phyloP scores from a whole-genome alignment of 768 basidiomycete genomes.

The Lentinula aciculospora region DNA sequence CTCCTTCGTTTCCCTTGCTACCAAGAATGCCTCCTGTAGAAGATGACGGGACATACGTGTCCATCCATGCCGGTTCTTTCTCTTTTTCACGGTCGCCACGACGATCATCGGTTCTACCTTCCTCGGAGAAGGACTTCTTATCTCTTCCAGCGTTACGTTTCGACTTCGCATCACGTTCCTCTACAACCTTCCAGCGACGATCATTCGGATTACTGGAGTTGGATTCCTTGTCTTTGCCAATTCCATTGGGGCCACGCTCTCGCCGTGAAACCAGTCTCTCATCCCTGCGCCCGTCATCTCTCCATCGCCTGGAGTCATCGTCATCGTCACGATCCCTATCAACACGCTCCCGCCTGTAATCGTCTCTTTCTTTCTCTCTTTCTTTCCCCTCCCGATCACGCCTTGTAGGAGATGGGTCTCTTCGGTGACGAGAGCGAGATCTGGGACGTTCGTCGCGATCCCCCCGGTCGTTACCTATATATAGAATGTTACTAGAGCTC shows the following conservation, averaged over 20 bases:
- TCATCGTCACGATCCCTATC: constrained; percentile 29
- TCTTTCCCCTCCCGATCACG: constrained; percentile 36
- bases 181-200: constrained; percentile 54
- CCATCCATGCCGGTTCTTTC: constrained; percentile 93
- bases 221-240: constrained; percentile 34
- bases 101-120: constrained; percentile 38
- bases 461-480: constrained; percentile 43
- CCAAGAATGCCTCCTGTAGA: constrained; percentile 59
- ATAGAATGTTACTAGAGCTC: not conserved
- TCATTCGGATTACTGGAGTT: constrained; percentile 41
- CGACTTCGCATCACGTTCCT: constrained; percentile 62
- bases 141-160: constrained; percentile 60
- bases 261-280: constrained; percentile 65
- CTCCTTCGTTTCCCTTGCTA: constrained; percentile 52
- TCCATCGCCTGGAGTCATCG: constrained; percentile 73
- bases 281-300: constrained; percentile 78
- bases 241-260: constrained; percentile 42
- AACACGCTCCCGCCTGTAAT: constrained; percentile 23
- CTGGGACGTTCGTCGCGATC: constrained; percentile 62
- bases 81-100: constrained; percentile 57
- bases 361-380: constrained; percentile 18
- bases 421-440: constrained; percentile 55
- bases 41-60: constrained; percentile 68
- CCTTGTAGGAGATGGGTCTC: constrained; percentile 50
- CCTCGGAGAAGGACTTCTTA: constrained; percentile 35